These are phyloP conservation scores for Leccinellum rugosiceps DNA, from an alignment of 768 basidiomycete genomes.

Conservation along the genomic window DNA sequence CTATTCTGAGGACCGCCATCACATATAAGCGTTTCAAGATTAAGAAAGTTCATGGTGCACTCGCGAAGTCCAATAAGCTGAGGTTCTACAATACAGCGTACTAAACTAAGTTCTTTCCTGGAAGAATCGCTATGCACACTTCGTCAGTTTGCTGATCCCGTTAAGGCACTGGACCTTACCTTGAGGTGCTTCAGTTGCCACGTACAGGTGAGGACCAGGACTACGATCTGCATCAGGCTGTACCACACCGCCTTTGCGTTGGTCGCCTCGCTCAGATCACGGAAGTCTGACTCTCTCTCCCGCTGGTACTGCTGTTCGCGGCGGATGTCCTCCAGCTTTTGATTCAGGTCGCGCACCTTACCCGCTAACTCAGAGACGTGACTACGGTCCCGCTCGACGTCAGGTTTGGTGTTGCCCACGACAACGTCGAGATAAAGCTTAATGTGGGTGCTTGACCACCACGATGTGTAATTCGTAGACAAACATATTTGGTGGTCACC, in stretches of 20 bases:
- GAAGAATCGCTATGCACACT: constrained; percentile 63
- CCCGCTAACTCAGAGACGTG: constrained; percentile 79
- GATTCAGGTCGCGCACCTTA: constrained; percentile 90
- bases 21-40: background rate
- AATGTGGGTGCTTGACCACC: constrained; percentile 85
- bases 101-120: constrained; percentile 65
- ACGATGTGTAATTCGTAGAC: constrained; percentile 87
- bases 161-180: constrained; percentile 41
- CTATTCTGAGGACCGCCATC: too few relatives aligned
- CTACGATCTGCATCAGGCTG: constrained; percentile 80
- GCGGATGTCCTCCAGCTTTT: constrained; percentile 88
- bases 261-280: constrained; percentile 84
- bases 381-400: constrained; percentile 81
- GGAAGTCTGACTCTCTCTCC: constrained; percentile 88
- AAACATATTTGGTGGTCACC: constrained; percentile 98
- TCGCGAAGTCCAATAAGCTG: constrained; percentile 3
- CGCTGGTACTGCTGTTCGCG: constrained; percentile 98
- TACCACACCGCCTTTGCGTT: constrained; percentile 97
- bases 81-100: constrained; percentile 5
- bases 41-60: background rate
- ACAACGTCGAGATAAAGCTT: constrained; percentile 93
- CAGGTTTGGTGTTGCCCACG: constrained; percentile 83
- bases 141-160: background rate
- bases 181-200: constrained; percentile 95
- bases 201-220: constrained; percentile 78